Evolutionary conservation across 805 yeast species (phyloP), one percentile per base, ranked within the genome.

Genomic region (Cyberlindnera americana): DNA sequence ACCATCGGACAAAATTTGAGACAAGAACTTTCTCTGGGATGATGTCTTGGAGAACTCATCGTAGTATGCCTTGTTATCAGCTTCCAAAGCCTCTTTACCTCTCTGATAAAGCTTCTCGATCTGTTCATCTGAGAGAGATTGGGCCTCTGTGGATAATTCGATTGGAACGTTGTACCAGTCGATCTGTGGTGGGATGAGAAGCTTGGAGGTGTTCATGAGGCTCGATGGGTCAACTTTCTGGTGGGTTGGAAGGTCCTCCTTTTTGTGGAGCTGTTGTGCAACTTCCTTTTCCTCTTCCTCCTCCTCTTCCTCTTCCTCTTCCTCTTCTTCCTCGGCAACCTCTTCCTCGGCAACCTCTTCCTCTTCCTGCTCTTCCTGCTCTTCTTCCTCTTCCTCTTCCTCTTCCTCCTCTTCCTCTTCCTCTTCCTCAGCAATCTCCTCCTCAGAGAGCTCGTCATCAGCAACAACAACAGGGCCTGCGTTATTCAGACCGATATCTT

Each of bases 1-100:
- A 85, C 99, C 99, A 50, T 79, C 83, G 6, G 89, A 73, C 54
- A 93, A 74, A 51, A 93, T 83, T 63, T 91, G 95, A 1, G 91
- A 75, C 70, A 88, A 77, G 61, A 91, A 91, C 70, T 86, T 83
- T 59, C 78, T 81, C 67, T 85, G 96, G 6, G 95, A 84, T 28
- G 83, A 78, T 40, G 81, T 75, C 48, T 79, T 79, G 40, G 84
- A 76, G 58, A 82, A 82, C 58, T 83, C 95, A 45, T 79, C 81
- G 46, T 77, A 72, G 59, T 85, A 91, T 0, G 70, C 54, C 41
- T 74, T 71, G 60, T 87, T 88, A 44, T 93, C 98, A 14, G 66
- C 64, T 38, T 83, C 83, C 18, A 87, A 66, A 15, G 81, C 66
- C 29, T 66, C 67, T 52, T 81, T 72, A 27, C 95, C 96, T 56